Evolutionary conservation across 495 filamentous ascomycete species (phyloP).

Genomic region (Podospora didyma): DNA sequence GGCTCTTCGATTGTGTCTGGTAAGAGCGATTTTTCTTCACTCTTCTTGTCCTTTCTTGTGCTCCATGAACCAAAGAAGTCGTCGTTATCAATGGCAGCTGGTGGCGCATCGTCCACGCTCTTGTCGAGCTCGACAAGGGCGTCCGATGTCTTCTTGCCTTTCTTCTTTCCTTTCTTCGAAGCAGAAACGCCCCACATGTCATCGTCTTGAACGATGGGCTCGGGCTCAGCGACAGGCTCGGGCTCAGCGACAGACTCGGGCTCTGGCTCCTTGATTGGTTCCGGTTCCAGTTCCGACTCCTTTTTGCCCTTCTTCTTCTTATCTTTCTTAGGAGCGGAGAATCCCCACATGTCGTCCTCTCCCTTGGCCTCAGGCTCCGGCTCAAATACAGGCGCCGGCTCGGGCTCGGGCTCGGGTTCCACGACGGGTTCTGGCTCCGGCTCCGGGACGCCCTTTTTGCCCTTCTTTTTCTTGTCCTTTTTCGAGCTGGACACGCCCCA

Average conservation of each 20-base stretch:
- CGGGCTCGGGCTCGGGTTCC: slow-evolving; percentile 5
- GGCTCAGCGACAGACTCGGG: slow-evolving; percentile 15
- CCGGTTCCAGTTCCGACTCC: slow-evolving; percentile 6
- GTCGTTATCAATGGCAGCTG: slow-evolving; percentile 23
- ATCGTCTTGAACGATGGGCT: slow-evolving; percentile 2
- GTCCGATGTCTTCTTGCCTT: slow-evolving; percentile 25
- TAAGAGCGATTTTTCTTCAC: slow-evolving; percentile 26
- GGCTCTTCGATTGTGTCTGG: slow-evolving; percentile 45
- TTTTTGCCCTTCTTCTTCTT: slow-evolving; percentile 23
- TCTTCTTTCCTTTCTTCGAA: slow-evolving; percentile 19
- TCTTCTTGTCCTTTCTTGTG: slow-evolving; percentile 31
- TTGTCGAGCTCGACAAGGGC: slow-evolving; percentile 33
- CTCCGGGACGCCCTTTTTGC: neutral
- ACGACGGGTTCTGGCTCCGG: slow-evolving; percentile 15
- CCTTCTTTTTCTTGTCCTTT: slow-evolving; percentile 25
- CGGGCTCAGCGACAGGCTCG: slow-evolving; percentile 1
- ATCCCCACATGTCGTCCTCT: slow-evolving; percentile 16
- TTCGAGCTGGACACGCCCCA: slow-evolving; percentile 12
- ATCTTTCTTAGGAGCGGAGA: slow-evolving; percentile 11
- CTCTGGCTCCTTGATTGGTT: slow-evolving; percentile 3
- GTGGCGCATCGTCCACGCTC: slow-evolving; percentile 15
- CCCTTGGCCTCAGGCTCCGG: neutral
- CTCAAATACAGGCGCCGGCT: slow-evolving; percentile 2
- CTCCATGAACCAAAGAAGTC: slow-evolving; percentile 35
- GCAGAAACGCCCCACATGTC: slow-evolving; percentile 4